These are phyloP conservation scores for Oligophagozyma castellii DNA, from an alignment of 1,139 yeast genomes.

Conservation along the genomic window DNA sequence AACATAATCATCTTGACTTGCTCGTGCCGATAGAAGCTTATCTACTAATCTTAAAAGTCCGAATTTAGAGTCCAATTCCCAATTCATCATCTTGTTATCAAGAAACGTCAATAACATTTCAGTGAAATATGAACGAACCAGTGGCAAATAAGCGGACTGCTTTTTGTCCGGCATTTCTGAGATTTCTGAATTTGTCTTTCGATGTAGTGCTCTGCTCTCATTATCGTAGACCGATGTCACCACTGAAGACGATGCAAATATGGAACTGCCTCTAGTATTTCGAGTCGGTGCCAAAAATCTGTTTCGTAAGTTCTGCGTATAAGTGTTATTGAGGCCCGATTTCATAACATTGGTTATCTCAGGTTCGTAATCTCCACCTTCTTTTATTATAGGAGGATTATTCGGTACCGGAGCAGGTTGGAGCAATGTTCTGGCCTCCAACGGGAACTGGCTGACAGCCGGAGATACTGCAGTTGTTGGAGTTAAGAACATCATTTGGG, in stretches of 20 bases:
- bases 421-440: neutral
- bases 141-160: slow-evolving; percentile 10
- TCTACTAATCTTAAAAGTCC: slow-evolving; percentile 22
- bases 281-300: neutral
- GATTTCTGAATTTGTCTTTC: slow-evolving; percentile 3
- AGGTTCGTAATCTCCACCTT: too few species aligned
- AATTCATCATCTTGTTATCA: slow-evolving; percentile 7
- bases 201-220: slow-evolving; percentile 4
- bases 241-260: slow-evolving; percentile 7
- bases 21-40: slow-evolving; percentile 11
- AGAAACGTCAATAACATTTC: slow-evolving; percentile 13
- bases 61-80: slow-evolving; percentile 17
- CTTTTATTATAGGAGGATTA: too few species aligned
- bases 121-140: slow-evolving; percentile 17
- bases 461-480: neutral
- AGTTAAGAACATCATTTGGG: neutral
- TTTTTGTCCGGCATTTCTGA: too few species aligned
- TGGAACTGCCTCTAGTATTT: slow-evolving; percentile 6
- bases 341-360: too few species aligned
- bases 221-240: slow-evolving; percentile 7
- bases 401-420: neutral
- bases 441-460: neutral
- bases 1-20: slow-evolving; percentile 12
- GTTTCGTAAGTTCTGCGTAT: neutral
- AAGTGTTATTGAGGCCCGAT: neutral